Conservation (phyloP, 163 green algal species). For the Smithsoniella earleae region DNA sequence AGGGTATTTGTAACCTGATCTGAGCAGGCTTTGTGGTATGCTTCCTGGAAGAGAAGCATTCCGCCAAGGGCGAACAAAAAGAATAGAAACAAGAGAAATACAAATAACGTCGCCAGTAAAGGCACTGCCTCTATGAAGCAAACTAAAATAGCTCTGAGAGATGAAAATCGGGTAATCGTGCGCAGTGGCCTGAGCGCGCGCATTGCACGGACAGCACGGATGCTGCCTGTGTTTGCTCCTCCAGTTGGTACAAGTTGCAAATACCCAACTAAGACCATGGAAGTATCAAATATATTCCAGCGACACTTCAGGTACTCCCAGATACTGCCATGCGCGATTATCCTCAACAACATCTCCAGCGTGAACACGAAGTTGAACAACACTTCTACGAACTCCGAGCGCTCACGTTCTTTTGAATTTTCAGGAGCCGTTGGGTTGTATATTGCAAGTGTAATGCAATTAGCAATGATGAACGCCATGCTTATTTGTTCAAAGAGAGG, state of each 20-base stretch:
- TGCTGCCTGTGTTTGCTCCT: constrained; percentile 37
- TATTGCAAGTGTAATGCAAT: constrained; percentile 63
- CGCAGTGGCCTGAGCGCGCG: constrained; percentile 61
- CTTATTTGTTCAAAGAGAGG: constrained; percentile 50
- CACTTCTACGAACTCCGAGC: constrained; percentile 43
- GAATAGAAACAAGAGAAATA: constrained; percentile 61
- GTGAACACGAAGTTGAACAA: constrained; percentile 64
- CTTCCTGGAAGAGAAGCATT: constrained; percentile 46
- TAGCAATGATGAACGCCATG: constrained; percentile 61
- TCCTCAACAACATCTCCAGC: constrained; percentile 57
- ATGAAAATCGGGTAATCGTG: constrained; percentile 69
- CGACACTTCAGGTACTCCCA: constrained; percentile 49
- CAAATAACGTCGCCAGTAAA: constrained; percentile 51
- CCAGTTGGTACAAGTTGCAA: constrained; percentile 52
- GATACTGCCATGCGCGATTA: constrained; percentile 46
- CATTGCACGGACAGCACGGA: constrained; percentile 58
- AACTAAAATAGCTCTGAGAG: constrained; percentile 61
- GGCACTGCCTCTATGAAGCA: constrained; percentile 75
- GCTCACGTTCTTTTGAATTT: background rate
- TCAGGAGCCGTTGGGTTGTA: constrained; percentile 48
- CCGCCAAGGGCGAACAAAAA: constrained; percentile 64
- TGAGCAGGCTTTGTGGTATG: constrained; percentile 46
- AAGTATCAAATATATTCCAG: constrained; percentile 69
- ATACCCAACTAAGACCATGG: constrained; percentile 65
- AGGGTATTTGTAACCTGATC: constrained; percentile 3